A percentile compares a stretch with the other conserved stretches of the same genome.
Evolutionary conservation across 2,329 filamentous ascomycete species (phyloP).

Genomic region (Alternaria conjuncta): DNA sequence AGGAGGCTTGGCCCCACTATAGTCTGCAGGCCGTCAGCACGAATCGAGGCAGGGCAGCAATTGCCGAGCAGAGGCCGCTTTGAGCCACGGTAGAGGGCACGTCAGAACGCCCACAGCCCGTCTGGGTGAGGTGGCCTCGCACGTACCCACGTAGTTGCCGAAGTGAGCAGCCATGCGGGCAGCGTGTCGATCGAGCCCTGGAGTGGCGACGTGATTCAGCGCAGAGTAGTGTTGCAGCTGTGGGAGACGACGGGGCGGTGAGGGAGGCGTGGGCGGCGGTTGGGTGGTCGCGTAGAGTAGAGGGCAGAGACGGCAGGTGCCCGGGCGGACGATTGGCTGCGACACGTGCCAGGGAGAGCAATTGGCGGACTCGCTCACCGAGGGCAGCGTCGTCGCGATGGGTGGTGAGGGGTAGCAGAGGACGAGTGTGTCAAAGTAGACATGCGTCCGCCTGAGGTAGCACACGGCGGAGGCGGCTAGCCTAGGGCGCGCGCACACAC

Average conservation of each 20-base stretch:
- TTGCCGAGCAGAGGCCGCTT: conserved; percentile 25
- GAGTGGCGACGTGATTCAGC: conserved; percentile 23
- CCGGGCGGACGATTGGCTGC: conserved; percentile 17
- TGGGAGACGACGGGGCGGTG: background rate
- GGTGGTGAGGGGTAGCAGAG: conserved; percentile 4
- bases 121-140: conserved; percentile 9
- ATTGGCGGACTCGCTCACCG: background rate
- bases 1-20: conserved; percentile 46
- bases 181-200: conserved; percentile 30
- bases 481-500: conserved; percentile 9
- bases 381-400: background rate
- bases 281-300: conserved; percentile 3
- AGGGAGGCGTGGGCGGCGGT: background rate
- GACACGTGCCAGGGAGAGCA: background rate
- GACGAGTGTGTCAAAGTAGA: conserved; percentile 10
- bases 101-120: conserved; percentile 12
- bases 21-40: conserved; percentile 39
- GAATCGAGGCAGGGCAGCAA: conserved; percentile 11
- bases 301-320: background rate
- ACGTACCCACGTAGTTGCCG: conserved; percentile 43
- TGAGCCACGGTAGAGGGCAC: conserved; percentile 4
- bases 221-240: background rate
- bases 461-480: conserved; percentile 24
- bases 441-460: conserved; percentile 25
- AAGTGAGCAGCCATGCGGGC: conserved; percentile 38